Conservation (phyloP, 2,329 filamentous ascomycete genomes). For the Bipolaris victoriae region DNA sequence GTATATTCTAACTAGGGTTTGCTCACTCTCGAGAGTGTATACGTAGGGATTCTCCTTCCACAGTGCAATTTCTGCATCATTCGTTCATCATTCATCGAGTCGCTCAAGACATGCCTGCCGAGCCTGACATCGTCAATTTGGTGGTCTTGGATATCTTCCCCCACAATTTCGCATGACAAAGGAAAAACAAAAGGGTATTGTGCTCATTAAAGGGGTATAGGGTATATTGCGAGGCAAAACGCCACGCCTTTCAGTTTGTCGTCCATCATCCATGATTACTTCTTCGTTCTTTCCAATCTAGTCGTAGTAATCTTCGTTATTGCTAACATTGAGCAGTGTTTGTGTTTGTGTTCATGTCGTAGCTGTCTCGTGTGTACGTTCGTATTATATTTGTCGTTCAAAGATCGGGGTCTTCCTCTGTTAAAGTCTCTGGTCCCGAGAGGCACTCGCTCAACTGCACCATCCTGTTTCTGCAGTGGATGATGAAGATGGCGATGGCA, state of each 20-base stretch:
- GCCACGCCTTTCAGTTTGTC: slow-evolving; percentile 12
- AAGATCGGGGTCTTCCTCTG: slow-evolving; percentile 41
- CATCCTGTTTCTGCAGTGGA: slow-evolving; percentile 60
- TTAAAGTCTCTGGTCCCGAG: slow-evolving; percentile 21
- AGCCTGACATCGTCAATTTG: neutral
- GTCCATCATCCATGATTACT: slow-evolving; percentile 4
- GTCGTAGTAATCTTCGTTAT: slow-evolving; percentile 5
- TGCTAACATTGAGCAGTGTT: neutral
- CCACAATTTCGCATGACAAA: slow-evolving; percentile 5
- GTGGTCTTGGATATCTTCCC: neutral
- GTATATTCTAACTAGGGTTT: neutral
- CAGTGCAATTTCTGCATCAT: neutral
- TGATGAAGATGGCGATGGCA: slow-evolving; percentile 61
- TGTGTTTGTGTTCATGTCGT: neutral
- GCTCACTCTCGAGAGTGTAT: neutral
- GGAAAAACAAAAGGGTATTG: slow-evolving; percentile 19
- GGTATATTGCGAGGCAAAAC: slow-evolving; percentile 28
- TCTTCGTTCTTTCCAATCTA: slow-evolving; percentile 1
- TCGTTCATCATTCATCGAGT: neutral
- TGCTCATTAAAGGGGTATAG: slow-evolving; percentile 25
- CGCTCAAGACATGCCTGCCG: neutral
- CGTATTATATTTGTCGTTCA: slow-evolving; percentile 18
- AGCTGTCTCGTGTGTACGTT: neutral
- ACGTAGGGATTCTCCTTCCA: neutral
- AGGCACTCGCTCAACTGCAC: slow-evolving; percentile 51